phyloP scores from a whole-genome alignment of 805 yeast genomes.

The Ogataea methanolica region DNA sequence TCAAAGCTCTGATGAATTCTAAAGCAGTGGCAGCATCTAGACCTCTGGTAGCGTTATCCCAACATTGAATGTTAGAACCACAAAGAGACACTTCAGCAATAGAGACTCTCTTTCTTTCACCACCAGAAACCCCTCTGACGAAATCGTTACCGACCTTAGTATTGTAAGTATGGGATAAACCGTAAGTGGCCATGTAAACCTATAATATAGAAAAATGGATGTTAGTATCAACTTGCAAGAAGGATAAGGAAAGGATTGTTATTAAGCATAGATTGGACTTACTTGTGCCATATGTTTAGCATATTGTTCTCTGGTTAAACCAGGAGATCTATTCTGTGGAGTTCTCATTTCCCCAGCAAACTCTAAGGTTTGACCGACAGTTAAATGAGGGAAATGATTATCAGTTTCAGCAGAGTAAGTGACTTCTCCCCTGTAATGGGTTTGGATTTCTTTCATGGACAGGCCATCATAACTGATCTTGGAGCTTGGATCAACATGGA shows the following conservation, averaged over 20 bases:
- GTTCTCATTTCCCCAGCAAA: constrained; percentile 61
- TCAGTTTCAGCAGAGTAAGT: constrained; percentile 70
- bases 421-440: constrained; percentile 62
- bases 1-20: no score
- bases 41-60: no score
- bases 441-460: constrained; percentile 43
- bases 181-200: constrained; percentile 20
- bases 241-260: neutral
- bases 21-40: no score
- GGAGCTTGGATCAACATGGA: constrained; percentile 43
- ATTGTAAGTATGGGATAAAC: no score
- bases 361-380: constrained; percentile 60
- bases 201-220: neutral
- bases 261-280: neutral
- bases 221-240: neutral
- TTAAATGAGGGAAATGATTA: constrained; percentile 61
- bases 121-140: constrained; percentile 37
- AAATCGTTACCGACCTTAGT: constrained; percentile 29
- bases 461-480: constrained; percentile 51
- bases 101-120: no score
- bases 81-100: no score
- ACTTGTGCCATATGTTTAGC: constrained; percentile 51
- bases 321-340: constrained; percentile 57
- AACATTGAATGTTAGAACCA: no score
- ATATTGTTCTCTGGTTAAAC: constrained; percentile 51